Percentiles rank a stretch among this genome's conserved stretches.
Conservation (phyloP, 768 basidiomycete species). For the Suillus lakei region DNA sequence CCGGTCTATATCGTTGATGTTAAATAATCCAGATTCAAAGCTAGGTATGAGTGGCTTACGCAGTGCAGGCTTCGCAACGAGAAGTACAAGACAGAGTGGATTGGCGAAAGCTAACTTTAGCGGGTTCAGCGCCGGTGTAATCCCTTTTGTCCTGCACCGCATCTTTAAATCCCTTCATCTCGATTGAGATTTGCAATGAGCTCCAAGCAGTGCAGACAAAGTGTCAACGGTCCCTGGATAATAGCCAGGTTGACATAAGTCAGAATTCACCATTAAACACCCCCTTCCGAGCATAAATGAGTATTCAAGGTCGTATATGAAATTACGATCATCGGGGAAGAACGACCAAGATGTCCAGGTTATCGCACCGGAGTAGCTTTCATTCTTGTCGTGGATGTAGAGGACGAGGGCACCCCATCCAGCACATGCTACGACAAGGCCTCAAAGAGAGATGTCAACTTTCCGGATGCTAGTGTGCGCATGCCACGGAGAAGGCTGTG, state of each 20-base stretch:
- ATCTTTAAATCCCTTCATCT: conserved; percentile 31
- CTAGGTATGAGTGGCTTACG: too few relatives aligned
- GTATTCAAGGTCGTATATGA: conserved; percentile 15
- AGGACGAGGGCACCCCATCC: too few relatives aligned
- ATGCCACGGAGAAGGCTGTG: conserved; percentile 33
- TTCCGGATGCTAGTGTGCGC: not conserved
- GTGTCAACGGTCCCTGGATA: conserved; percentile 32
- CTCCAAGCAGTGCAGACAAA: conserved; percentile 33
- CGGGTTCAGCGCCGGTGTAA: too few relatives aligned
- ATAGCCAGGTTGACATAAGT: conserved; percentile 29
- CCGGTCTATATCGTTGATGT: too few relatives aligned
- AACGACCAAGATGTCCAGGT: conserved; percentile 29
- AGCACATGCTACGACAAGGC: conserved; percentile 7
- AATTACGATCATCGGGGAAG: conserved; percentile 23
- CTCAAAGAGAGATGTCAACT: too few relatives aligned
- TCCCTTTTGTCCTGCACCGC: too few relatives aligned
- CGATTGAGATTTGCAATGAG: conserved; percentile 31
- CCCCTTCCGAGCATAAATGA: conserved; percentile 3
- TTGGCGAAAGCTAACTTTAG: too few relatives aligned
- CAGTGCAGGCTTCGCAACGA: too few relatives aligned
- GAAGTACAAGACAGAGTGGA: too few relatives aligned
- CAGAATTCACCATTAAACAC: conserved; percentile 20
- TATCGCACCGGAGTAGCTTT: not conserved
- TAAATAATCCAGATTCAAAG: too few relatives aligned
- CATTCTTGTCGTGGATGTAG: too few relatives aligned